A percentile compares a stretch with the other conserved stretches of the same genome.
These are phyloP conservation scores for Fraxinus ornus DNA, from an alignment of 305 asterid species.

Conservation along the genomic window DNA sequence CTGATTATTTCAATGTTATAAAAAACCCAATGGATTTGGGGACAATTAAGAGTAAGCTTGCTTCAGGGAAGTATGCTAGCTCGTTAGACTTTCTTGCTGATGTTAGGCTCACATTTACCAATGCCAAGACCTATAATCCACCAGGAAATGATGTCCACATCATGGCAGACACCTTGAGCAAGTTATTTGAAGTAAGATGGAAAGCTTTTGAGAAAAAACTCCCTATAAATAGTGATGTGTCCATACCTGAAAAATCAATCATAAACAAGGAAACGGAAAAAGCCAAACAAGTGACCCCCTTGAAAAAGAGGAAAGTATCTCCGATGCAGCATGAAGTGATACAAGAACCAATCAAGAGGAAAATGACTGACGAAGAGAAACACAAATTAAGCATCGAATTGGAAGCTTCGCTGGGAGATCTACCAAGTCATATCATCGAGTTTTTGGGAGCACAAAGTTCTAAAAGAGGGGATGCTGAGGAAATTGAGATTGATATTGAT, in stretches of 20 bases:
- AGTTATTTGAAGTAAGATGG: conserved; percentile 71
- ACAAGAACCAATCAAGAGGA: conserved; percentile 45
- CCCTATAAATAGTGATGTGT: conserved; percentile 23
- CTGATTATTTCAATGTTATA: conserved; percentile 67
- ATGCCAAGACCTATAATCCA: conserved; percentile 82
- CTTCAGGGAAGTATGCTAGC: conserved; percentile 46
- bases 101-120: conserved; percentile 72
- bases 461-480: conserved; percentile 51
- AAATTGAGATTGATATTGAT: conserved; percentile 76
- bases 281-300: conserved; percentile 36
- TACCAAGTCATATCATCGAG: conserved; percentile 57
- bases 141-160: conserved; percentile 60
- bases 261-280: conserved; percentile 41
- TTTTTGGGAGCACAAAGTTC: conserved; percentile 63
- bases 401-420: conserved; percentile 52
- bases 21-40: conserved; percentile 93
- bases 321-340: conserved; percentile 39
- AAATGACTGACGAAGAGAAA: conserved; percentile 68
- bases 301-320: conserved; percentile 66
- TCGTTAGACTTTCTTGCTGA: conserved; percentile 71
- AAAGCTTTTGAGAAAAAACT: conserved; percentile 62
- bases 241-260: conserved; percentile 38
- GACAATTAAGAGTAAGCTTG: conserved; percentile 59
- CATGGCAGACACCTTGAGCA: conserved; percentile 59
- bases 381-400: conserved; percentile 51